A percentile compares a stretch with the other conserved stretches of the same genome.
phyloP scores from a whole-genome alignment of 192 early-diverging fungal species.

The Kappamyces sp. region DNA sequence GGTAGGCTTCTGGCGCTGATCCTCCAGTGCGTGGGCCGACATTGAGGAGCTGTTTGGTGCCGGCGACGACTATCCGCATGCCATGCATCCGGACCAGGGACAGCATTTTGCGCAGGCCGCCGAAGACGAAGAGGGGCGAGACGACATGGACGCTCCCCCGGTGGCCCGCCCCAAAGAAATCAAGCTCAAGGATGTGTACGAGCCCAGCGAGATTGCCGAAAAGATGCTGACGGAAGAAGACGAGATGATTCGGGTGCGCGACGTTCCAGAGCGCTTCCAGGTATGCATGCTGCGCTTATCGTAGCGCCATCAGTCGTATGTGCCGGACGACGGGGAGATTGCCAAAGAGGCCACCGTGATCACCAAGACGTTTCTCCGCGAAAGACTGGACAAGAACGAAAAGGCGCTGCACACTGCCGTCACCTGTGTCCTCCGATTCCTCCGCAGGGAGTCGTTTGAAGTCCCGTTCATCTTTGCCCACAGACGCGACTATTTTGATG shows the following conservation, averaged over 20 bases:
- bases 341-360: constrained; percentile 30
- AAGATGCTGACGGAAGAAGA: constrained; percentile 90
- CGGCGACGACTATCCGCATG: constrained; percentile 82
- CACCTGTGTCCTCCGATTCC: constrained; percentile 58
- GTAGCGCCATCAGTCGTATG: constrained; percentile 22
- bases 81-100: constrained; percentile 41
- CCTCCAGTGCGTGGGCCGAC: constrained; percentile 60
- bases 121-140: constrained; percentile 48
- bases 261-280: constrained; percentile 92
- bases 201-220: constrained; percentile 80
- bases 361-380: constrained; percentile 4
- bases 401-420: constrained; percentile 21
- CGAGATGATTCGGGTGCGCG: constrained; percentile 76
- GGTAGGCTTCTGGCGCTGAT: constrained; percentile 19
- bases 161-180: constrained; percentile 19
- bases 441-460: constrained; percentile 70
- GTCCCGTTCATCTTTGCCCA: constrained; percentile 88
- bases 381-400: constrained; percentile 5
- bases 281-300: constrained; percentile 22
- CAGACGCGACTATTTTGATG: constrained; percentile 80
- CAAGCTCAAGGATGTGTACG: constrained; percentile 54
- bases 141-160: not conserved
- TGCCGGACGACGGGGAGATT: constrained; percentile 30
- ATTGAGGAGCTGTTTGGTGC: constrained; percentile 89
- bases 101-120: constrained; percentile 36